Conservation (phyloP, 495 filamentous ascomycete genomes). For the Annulohypoxylon moriforme region DNA sequence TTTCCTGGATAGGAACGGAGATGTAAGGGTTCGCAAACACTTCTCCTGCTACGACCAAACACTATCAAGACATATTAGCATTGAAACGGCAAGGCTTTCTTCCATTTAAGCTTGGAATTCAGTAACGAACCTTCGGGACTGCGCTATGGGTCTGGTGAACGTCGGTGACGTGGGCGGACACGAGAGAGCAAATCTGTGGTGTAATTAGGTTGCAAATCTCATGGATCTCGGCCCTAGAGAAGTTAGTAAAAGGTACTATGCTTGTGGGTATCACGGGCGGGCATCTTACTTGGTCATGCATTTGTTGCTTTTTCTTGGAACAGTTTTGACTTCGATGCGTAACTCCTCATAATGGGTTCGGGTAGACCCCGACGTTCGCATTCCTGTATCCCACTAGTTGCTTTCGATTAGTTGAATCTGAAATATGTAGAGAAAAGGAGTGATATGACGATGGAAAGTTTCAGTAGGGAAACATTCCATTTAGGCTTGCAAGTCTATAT, state of each 20-base stretch:
- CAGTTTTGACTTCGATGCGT: no score
- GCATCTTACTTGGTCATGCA: background rate
- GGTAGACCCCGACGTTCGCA: no score
- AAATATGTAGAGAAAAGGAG: no score
- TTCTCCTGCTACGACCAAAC: background rate
- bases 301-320: background rate
- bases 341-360: no score
- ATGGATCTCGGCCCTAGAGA: background rate
- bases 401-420: no score
- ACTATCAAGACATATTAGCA: background rate
- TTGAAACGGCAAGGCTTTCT: background rate
- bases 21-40: background rate
- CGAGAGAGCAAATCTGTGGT: background rate
- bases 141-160: no score
- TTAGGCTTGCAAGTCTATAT: no score
- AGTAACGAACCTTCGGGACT: no score
- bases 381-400: no score
- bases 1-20: background rate
- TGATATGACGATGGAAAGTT: no score
- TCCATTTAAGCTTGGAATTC: no score
- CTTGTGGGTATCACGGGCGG: background rate
- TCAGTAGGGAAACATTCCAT: no score
- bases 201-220: background rate
- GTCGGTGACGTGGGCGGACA: background rate
- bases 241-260: background rate